These are phyloP conservation scores for Dactylellina haptotyla DNA, from an alignment of 2,329 filamentous ascomycete genomes.

Conservation along the genomic window DNA sequence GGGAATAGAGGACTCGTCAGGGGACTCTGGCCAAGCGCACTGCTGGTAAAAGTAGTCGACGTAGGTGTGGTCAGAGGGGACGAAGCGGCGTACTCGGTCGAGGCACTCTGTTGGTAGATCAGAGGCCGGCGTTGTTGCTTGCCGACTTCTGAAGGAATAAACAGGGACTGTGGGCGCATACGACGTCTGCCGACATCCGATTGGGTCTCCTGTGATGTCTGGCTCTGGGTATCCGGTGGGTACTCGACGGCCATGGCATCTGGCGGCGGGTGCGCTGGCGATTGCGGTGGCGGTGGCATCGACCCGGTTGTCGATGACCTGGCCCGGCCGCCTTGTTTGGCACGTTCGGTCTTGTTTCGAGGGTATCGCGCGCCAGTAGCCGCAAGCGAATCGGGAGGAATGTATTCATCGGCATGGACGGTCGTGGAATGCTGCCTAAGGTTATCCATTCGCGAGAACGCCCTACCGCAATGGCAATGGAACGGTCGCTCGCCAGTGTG, in stretches of 20 bases:
- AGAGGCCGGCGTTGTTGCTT: conserved; percentile 41
- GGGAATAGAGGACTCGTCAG: conserved; percentile 51
- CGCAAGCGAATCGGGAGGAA: conserved; percentile 90
- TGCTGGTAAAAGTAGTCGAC: conserved; percentile 52
- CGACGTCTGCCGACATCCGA: conserved; percentile 47
- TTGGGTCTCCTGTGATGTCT: conserved; percentile 37
- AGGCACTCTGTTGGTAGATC: conserved; percentile 34
- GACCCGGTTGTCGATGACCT: conserved; percentile 77
- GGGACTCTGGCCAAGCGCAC: conserved; percentile 51
- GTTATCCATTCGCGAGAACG: conserved; percentile 94
- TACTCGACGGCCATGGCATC: conserved; percentile 53
- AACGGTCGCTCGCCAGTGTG: conserved; percentile 97
- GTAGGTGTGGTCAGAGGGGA: conserved; percentile 49
- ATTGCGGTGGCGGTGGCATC: conserved; percentile 49
- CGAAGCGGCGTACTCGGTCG: conserved; percentile 48
- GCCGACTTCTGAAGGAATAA: conserved; percentile 41
- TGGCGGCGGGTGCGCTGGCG: conserved; percentile 34
- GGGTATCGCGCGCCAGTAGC: conserved; percentile 93
- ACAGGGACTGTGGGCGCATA: conserved; percentile 45
- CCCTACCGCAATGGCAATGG: conserved; percentile 90
- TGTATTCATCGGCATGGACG: conserved; percentile 96
- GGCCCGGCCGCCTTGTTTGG: conserved; percentile 77
- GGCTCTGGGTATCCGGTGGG: conserved; percentile 34
- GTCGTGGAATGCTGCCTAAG: conserved; percentile 96
- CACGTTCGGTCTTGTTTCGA: conserved; percentile 85